Base-by-base conservation (phyloP, 768 basidiomycete genomes). In the Boletus sp. region DNA sequence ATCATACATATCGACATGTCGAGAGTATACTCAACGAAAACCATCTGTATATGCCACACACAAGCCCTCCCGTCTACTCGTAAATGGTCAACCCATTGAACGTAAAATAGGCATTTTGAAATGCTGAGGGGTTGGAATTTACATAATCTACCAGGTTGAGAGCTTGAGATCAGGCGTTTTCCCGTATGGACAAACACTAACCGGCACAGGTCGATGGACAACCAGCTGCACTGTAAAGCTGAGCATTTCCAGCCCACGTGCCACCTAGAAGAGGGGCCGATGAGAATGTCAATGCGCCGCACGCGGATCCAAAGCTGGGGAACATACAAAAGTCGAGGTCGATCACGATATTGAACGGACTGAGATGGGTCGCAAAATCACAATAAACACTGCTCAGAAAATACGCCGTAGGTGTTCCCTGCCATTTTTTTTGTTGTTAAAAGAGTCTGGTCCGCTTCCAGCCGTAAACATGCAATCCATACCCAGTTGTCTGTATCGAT, bases 291-390 rank as follows among this genome's bases (percentile, higher is more conserved):
- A 39, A 23, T 35, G 13, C 7, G 5, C 7, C 38, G 11, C 15
- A 14, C 19, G 11, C n/a, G 17, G 17, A 14, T 42, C 33, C 13
- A 2, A 35, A 7, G 33, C 5, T 2, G 17, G 10, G 8, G 9
- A 51, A 35, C 68, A 7, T 23, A 68, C 66, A 70, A 42, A 68
- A 68, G 37, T 64, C 63, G 10, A 68, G 61, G 59, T 89, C 83
- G 60, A 90, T 83, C 56, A 88, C 73, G 52, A 88, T 87, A 56
- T 81, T 83, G 62, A 87, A 79, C 1, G 74, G 56, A 10, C 76
- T 71, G 59, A 89, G 83, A 53, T 83, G 71, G 45, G 74, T 70
- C 44, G 72, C 56, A 42, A 91, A 75, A 55, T 85, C 70, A 63
- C 88, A 91, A 47, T 73, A 69, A 3, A 72, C 78, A 60, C 73